phyloP scores from a whole-genome alignment of 148 eudicot genomes.

The Pouteria glomerata region DNA sequence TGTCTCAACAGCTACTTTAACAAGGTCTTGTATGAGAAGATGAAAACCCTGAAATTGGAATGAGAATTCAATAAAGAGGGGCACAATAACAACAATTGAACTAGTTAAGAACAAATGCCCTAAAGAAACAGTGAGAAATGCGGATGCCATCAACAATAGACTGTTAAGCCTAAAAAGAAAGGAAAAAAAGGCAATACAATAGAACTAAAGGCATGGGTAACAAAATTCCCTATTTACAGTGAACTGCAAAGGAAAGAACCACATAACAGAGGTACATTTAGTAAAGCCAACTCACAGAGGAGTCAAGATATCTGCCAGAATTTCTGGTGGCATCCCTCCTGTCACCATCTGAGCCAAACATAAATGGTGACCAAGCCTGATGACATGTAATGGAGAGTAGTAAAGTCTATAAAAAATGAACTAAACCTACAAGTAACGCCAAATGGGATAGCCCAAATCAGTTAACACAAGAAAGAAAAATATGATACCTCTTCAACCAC shows the following conservation, averaged over 20 bases:
- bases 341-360: slow-evolving; percentile 40
- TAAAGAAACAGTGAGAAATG: not conserved
- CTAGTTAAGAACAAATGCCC: not conserved
- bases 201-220: not conserved
- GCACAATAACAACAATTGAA: not conserved
- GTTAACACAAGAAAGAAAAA: not conserved
- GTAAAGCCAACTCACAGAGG: slow-evolving; percentile 47
- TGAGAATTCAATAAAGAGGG: not conserved
- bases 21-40: slow-evolving; percentile 51
- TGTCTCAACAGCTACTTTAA: slow-evolving; percentile 27
- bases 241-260: not conserved
- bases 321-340: slow-evolving; percentile 22
- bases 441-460: not conserved
- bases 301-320: slow-evolving; percentile 37
- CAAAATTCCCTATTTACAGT: not conserved
- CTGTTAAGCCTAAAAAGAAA: not conserved
- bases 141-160: not conserved
- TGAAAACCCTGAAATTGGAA: slow-evolving; percentile 62
- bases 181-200: not conserved
- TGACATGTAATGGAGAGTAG: slow-evolving; percentile 23
- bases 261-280: not conserved
- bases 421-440: not conserved
- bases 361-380: slow-evolving; percentile 90
- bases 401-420: not conserved
- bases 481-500: slow-evolving; percentile 57